phyloP scores from a whole-genome alignment of 2,329 filamentous ascomycete species.

The Venturia aucupariae region DNA sequence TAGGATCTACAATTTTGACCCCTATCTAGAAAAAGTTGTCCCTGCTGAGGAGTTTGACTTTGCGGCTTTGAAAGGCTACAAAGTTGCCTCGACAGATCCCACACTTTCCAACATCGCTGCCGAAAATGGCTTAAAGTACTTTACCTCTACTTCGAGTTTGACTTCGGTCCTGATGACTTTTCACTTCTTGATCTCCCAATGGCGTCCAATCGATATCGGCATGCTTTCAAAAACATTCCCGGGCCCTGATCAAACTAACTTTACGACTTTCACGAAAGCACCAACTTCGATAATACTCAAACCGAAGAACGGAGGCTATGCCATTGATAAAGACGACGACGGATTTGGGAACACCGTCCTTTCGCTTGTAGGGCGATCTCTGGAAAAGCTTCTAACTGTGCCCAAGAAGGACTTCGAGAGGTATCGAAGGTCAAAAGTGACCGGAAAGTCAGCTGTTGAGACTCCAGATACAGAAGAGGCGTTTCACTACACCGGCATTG shows the following conservation, averaged over 20 bases:
- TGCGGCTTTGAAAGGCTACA: conserved; percentile 71
- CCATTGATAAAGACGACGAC: conserved; percentile 91
- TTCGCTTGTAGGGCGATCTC: conserved; percentile 85
- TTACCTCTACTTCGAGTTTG: conserved; percentile 96
- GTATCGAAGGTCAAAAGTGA: conserved; percentile 59
- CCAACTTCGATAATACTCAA: conserved; percentile 76
- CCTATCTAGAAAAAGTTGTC: conserved; percentile 89
- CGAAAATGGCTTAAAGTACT: conserved; percentile 51
- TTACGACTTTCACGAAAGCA: conserved; percentile 61
- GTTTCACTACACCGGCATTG: conserved; percentile 79
- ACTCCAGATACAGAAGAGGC: conserved; percentile 42
- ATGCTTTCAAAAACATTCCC: conserved; percentile 60
- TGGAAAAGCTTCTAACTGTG: conserved; percentile 89
- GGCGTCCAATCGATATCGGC: conserved; percentile 60
- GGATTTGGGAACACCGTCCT: conserved; percentile 73
- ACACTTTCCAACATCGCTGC: conserved; percentile 60
- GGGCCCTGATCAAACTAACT: conserved; percentile 45
- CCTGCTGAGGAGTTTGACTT: conserved; percentile 90
- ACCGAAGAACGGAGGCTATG: conserved; percentile 63
- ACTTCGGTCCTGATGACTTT: conserved; percentile 80
- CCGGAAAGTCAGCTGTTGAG: conserved; percentile 60
- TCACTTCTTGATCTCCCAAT: conserved; percentile 80
- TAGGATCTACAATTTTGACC: conserved; percentile 91
- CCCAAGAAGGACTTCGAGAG: conserved; percentile 76
- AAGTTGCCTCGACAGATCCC: conserved; percentile 81